Conservation (phyloP, 176 grass and related monocot species). For the Zoysia japonica region DNA sequence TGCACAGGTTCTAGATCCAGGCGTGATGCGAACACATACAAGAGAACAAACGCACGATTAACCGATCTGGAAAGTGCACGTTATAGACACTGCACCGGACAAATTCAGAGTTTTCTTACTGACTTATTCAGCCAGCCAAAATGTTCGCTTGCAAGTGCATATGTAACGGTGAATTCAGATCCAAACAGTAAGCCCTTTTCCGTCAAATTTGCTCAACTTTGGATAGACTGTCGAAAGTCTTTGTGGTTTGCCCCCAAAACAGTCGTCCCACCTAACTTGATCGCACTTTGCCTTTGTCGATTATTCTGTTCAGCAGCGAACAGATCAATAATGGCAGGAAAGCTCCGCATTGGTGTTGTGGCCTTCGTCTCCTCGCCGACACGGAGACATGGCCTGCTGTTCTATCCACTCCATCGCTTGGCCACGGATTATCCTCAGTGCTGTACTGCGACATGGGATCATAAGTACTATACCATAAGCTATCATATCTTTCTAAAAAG, state of each 20-base stretch:
- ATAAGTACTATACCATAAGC: constrained; percentile 14
- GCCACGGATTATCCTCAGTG: neutral
- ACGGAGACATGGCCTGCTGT: neutral
- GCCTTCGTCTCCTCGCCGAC: constrained; percentile 11
- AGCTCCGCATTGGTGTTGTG: neutral
- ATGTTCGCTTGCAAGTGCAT: too few relatives aligned
- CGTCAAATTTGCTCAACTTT: neutral
- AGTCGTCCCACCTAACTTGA: constrained; percentile 35
- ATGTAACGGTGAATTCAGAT: neutral
- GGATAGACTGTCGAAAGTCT: neutral
- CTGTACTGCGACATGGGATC: constrained; percentile 25
- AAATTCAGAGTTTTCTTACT: neutral
- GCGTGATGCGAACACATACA: neutral
- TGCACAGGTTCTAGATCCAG: constrained; percentile 35
- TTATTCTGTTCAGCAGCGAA: constrained; percentile 4
- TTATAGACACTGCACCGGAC: constrained; percentile 10
- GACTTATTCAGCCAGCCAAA: too few relatives aligned
- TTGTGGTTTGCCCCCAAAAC: constrained; percentile 17
- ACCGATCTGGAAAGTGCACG: neutral
- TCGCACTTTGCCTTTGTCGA: neutral
- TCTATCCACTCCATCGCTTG: constrained; percentile 1
- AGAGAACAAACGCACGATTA: constrained; percentile 4
- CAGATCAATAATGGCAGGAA: constrained; percentile 2
- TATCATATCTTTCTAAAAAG: neutral
- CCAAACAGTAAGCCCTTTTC: neutral